These are phyloP conservation scores for Penicillium sp. DNA, from an alignment of 2,329 filamentous ascomycete genomes.

Conservation along the genomic window DNA sequence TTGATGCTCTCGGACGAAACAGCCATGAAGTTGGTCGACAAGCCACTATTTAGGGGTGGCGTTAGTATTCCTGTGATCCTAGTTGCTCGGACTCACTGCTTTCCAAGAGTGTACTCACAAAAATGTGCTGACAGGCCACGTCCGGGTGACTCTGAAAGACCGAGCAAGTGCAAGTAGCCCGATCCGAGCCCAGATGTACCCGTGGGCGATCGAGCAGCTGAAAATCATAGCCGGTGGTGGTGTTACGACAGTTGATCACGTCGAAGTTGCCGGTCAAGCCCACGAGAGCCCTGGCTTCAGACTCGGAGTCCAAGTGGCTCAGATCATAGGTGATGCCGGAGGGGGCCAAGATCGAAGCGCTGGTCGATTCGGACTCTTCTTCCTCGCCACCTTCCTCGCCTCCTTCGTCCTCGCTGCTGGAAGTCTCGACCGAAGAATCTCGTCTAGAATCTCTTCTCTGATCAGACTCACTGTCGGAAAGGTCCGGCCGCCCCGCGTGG, in stretches of 20 bases:
- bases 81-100: not conserved
- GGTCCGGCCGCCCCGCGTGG: slow-evolving; percentile 17
- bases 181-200: slow-evolving; percentile 33
- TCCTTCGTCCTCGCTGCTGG: slow-evolving; percentile 15
- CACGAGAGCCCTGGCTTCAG: slow-evolving; percentile 35
- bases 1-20: slow-evolving; percentile 32
- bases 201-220: slow-evolving; percentile 38
- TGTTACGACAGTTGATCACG: slow-evolving; percentile 36
- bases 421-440: slow-evolving; percentile 16
- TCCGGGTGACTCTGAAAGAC: slow-evolving; percentile 32
- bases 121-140: slow-evolving; percentile 45
- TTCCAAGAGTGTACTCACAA: slow-evolving; percentile 32
- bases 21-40: slow-evolving; percentile 43
- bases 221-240: slow-evolving; percentile 38
- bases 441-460: not conserved
- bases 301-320: slow-evolving; percentile 30
- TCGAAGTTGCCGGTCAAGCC: slow-evolving; percentile 37
- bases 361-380: slow-evolving; percentile 21
- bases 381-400: slow-evolving; percentile 19
- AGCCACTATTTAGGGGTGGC: slow-evolving; percentile 37
- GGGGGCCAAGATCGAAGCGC: slow-evolving; percentile 27
- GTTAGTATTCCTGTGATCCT: not conserved
- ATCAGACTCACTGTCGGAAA: slow-evolving; percentile 18
- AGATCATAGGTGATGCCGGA: slow-evolving; percentile 42
- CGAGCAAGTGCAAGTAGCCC: slow-evolving; percentile 40